phyloP scores from a whole-genome alignment of 768 basidiomycete genomes.

The Macrolepiota albuminosa region DNA sequence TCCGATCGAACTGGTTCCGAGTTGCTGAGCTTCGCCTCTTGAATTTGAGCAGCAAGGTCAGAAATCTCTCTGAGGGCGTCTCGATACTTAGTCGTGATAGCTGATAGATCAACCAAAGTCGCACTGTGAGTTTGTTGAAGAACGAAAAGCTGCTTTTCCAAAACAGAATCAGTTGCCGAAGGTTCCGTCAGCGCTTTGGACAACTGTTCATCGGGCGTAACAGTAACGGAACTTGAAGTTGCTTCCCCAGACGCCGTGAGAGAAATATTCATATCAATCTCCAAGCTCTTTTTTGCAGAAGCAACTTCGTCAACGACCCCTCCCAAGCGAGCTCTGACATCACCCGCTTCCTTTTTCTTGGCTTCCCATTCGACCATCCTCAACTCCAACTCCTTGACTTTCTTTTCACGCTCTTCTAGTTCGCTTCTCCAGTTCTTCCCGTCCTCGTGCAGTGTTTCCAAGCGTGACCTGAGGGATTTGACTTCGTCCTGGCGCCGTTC shows the following conservation, averaged over 20 bases:
- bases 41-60: conserved; percentile 87
- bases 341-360: conserved; percentile 62
- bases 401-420: conserved; percentile 77
- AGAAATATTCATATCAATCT: conserved; percentile 37
- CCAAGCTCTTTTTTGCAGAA: conserved; percentile 62
- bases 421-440: conserved; percentile 81
- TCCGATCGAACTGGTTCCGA: conserved; percentile 29
- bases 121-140: conserved; percentile 82
- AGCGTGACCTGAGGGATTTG: conserved; percentile 60
- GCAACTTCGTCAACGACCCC: conserved; percentile 67
- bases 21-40: conserved; percentile 74
- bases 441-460: conserved; percentile 66
- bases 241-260: conserved; percentile 10
- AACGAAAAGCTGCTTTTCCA: conserved; percentile 60
- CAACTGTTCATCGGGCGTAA: conserved; percentile 22
- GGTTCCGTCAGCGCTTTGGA: conserved; percentile 23
- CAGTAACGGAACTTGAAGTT: conserved; percentile 20
- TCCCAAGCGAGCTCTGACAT: conserved; percentile 62
- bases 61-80: conserved; percentile 89
- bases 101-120: conserved; percentile 74
- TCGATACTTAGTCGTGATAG: conserved; percentile 77
- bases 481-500: conserved; percentile 72
- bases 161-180: conserved; percentile 30
- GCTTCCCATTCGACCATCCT: conserved; percentile 77
- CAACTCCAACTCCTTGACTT: conserved; percentile 69